Evolutionary conservation across 768 basidiomycete genomes (phyloP).

Genomic region (Candolleomyces efflorescens): DNA sequence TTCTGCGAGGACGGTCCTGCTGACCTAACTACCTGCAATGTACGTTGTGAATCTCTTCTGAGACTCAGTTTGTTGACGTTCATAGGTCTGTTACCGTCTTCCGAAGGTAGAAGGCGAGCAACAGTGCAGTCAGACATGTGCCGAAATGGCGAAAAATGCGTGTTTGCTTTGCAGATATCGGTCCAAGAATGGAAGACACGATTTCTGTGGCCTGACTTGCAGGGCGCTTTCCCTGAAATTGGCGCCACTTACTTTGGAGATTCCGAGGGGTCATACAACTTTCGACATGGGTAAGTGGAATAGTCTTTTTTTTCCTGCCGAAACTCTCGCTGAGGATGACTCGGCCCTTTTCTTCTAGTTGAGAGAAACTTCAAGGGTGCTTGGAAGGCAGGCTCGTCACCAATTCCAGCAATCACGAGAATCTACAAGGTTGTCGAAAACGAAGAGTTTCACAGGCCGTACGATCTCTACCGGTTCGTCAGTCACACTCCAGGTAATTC

Average conservation of each 20-base stretch:
- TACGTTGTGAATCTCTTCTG: slow-evolving; percentile 7
- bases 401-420: slow-evolving; percentile 8
- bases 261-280: slow-evolving; percentile 14
- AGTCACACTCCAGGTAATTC: neutral
- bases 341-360: slow-evolving; percentile 11
- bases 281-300: slow-evolving; percentile 14
- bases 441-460: slow-evolving; percentile 12
- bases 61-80: too few species aligned
- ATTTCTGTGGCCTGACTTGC: slow-evolving; percentile 19
- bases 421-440: slow-evolving; percentile 15
- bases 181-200: slow-evolving; percentile 20
- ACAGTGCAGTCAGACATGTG: slow-evolving; percentile 22
- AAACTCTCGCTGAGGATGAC: neutral
- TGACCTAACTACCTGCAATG: slow-evolving; percentile 21
- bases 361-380: slow-evolving; percentile 13
- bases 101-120: slow-evolving; percentile 16
- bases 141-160: slow-evolving; percentile 18
- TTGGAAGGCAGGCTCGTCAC: slow-evolving; percentile 8
- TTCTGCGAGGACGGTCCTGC: slow-evolving; percentile 14
- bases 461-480: slow-evolving; percentile 12
- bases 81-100: slow-evolving; percentile 24
- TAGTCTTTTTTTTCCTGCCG: neutral
- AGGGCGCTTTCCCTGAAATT: slow-evolving; percentile 13
- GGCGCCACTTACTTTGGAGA: slow-evolving; percentile 19
- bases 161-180: slow-evolving; percentile 25